Base-by-base conservation (phyloP, 352 stramenopile genomes). In the Hyphochytrium catenoides region DNA sequence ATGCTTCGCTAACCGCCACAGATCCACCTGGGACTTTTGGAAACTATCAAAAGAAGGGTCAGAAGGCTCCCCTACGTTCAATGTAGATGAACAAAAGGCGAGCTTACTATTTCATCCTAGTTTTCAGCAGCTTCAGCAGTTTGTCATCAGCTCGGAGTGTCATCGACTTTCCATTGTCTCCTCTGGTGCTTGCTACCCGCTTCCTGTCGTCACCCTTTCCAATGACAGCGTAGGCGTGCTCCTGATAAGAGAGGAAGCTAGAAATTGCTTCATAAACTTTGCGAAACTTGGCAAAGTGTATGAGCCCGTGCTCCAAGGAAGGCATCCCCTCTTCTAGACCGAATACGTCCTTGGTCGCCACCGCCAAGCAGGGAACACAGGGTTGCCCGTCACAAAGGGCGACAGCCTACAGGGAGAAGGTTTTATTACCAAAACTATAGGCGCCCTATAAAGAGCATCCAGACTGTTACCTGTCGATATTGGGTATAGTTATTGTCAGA, bases 341-440 rank as follows among this genome's bases (percentile, higher is more conserved):
- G 43, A 84, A 84, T 29, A 84, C 32, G 39, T 84, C 70, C 34
- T 84, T 84, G 2, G 78, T 58, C n/a, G 82, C 46, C 34, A 84
- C 65, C 34, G 79, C 81, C 57, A 63, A 79, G 43, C 65, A 77
- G 3, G 69, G 62, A 9, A 84, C 43, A 0, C 69, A 61, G 12
- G 69, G 67, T 20, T 73, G 60, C 3, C 70, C 65, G 52, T 84
- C 67, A 1, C 61, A 62, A 18, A 79, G 45, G 3, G 57, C 58
- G 46, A 75, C 81, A 5, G 62, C 65, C 47, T 46, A 41, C 5
- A 3, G 4, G 8, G 5, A 15, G 4, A 18, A 8, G 11, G n/a
- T n/a, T n/a, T n/a, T n/a, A n/a, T n/a, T n/a, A n/a, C n/a, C 25
- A 20, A 14, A 31, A 17, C 1, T 31, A 4, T 31, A 14, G 34